phyloP scores from a whole-genome alignment of 1,139 yeast species.

The Yamadazyma triangularis region DNA sequence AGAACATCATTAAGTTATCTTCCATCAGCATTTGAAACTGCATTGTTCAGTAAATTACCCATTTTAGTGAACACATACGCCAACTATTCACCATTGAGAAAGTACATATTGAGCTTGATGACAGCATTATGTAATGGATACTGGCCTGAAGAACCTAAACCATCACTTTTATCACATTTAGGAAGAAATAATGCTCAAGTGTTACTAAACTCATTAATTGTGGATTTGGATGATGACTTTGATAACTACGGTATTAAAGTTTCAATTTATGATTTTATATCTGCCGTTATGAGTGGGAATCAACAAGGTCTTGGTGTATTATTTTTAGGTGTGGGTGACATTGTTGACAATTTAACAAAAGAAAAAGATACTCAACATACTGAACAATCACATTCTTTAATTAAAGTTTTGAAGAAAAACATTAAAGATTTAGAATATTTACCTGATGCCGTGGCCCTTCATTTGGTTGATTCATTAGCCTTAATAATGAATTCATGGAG shows the following conservation, averaged over 20 bases:
- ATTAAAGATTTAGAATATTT: conserved; percentile 47
- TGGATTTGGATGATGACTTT: conserved; percentile 57
- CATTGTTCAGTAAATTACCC: conserved; percentile 54
- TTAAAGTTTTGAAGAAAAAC: conserved; percentile 57
- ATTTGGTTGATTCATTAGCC: conserved; percentile 61
- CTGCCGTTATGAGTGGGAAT: conserved; percentile 70
- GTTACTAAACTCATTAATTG: conserved; percentile 53
- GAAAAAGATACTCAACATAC: conserved; percentile 12
- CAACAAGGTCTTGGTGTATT: conserved; percentile 86
- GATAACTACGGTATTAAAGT: conserved; percentile 55
- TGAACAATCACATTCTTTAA: conserved; percentile 28
- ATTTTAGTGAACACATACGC: conserved; percentile 58
- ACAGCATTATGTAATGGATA: conserved; percentile 57
- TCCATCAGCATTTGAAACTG: conserved; percentile 64
- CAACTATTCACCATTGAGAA: conserved; percentile 43
- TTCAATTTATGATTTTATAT: conserved; percentile 63
- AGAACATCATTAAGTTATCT: conserved; percentile 45
- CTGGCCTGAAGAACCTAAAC: conserved; percentile 55
- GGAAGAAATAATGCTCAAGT: conserved; percentile 61
- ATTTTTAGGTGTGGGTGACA: conserved; percentile 69
- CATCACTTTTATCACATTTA: conserved; percentile 77
- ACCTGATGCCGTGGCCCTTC: conserved; percentile 56
- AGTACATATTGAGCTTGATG: conserved; percentile 52
- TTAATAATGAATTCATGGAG: conserved; percentile 69
- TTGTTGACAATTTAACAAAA: conserved; percentile 29